Percentiles rank a stretch among this genome's conserved stretches.
Conservation (phyloP, 371 early-diverging fungal species). For the Mortierella sp. region DNA sequence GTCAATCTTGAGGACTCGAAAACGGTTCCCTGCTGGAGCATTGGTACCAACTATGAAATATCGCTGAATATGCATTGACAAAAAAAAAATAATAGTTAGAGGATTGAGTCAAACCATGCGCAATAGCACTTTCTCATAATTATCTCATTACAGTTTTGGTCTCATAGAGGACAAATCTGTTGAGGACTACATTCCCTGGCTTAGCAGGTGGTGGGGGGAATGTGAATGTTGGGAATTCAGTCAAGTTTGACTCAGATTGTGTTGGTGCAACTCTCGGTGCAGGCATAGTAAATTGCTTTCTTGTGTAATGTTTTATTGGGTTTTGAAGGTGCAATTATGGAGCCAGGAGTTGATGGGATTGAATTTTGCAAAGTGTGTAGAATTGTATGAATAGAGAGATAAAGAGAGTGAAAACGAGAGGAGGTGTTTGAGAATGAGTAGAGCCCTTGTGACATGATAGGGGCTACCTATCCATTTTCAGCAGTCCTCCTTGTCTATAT, state of each 20-base stretch:
- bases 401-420: too few relatives aligned
- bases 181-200: constrained; percentile 61
- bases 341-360: too few relatives aligned
- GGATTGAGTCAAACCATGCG: not conserved
- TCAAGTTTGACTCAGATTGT: constrained; percentile 7
- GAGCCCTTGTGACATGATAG: not conserved
- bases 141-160: constrained; percentile 76
- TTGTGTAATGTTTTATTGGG: too few relatives aligned
- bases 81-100: constrained; percentile 2
- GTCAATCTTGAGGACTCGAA: constrained; percentile 90
- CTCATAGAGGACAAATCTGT: constrained; percentile 84
- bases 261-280: not conserved
- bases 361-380: too few relatives aligned
- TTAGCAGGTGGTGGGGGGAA: constrained; percentile 49
- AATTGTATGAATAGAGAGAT: too few relatives aligned
- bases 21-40: constrained; percentile 73
- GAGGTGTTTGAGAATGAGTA: not conserved
- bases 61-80: constrained; percentile 58
- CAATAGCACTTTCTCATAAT: not conserved
- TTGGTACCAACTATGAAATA: constrained; percentile 90
- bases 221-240: constrained; percentile 34
- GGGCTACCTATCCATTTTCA: not conserved
- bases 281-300: constrained; percentile 1
- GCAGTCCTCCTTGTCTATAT: not conserved
- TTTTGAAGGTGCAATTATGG: too few relatives aligned